Evolutionary conservation across 306 rosid species (phyloP), one percentile per base, ranked within the genome.

Genomic region (Hippophae gyantsensis): DNA sequence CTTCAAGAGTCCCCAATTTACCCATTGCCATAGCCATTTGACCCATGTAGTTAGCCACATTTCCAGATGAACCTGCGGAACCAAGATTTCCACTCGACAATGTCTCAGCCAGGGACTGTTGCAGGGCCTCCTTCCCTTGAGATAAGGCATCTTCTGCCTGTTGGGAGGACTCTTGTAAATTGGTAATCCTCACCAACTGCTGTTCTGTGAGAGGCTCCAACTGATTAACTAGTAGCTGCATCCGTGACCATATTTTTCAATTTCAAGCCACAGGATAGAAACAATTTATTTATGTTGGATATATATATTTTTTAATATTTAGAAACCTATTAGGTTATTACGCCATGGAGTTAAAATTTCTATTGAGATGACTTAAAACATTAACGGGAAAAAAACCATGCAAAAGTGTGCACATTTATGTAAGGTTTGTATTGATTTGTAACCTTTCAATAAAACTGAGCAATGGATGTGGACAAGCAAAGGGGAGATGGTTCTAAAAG

Each of bases 1-100:
- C 94, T 68, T 92, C 99, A 1, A 92, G 88, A 13, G 95, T 85
- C 67, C 95, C 96, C 3, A 92, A 89, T 78, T 92, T 92, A 51
- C 95, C 96, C 92, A 88, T 88, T 68, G 99, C 96, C 96, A 85
- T 87, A 51, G 96, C 99, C 99, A 92, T 92, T 72, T 88, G 99
- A 64, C 96, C 93, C 96, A 88, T 88, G 86, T 92, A 88, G 78
- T 83, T 92, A 42, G 96, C 96, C 10, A 86, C 99, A 58, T 87
- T 82, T 56, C 95, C 95, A 1, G 97, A 90, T 7, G 95, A 73
- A 70, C 97, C 77, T 2, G 97, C 80, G 51, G 96, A 82, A 40
- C 86, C 85, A 7, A 75, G 89, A 52, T 83, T 62, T 48, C 90
- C 96, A 3, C 84, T 79, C 14, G 90, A 87, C 71, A 92, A 71